Evolutionary conservation across 352 stramenopile species (phyloP), one percentile per base, ranked within the genome.

Genomic region (Aphanomyces astaci): DNA sequence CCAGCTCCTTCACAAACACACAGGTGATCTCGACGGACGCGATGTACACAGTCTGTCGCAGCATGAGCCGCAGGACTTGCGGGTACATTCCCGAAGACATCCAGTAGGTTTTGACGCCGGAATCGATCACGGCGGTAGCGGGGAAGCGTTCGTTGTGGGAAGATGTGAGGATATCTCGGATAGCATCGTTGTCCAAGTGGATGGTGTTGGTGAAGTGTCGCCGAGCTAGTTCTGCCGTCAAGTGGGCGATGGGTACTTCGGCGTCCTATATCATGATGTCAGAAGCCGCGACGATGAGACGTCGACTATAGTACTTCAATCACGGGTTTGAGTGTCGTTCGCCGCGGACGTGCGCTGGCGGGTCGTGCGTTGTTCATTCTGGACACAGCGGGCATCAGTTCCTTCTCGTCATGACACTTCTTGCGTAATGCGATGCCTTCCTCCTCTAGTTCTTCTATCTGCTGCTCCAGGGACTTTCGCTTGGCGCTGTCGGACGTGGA

Each of bases 21-120:
- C 77, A 91, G 24, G 82, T 88, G 40, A 93, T 75, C 49, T 93
- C 85, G n/a, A 91, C 72, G 27, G 74, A 72, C 9, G 60, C 66
- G 17, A 93, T 73, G 3, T 73, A 74, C 55, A 85, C 80, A 11
- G 81, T 80, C 43, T 91, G 79, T 10, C 80, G 76, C 49, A 93
- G 59, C 11, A 81, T 73, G 45, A 93, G 75, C 19, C 77, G 75
- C 24, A 93, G 72, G 32, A 90, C 81, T 64, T 92, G 85, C 13
- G 83, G 85, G 63, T 80, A 91, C 73, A 91, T 79, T 11, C 81
- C 83, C 52, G 74, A 82, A 1, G 79, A 86, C 51, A 93, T 78
- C 84, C 84, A 93, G 57, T 84, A 82, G 7, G 75, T 82, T 30
- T 65, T 72, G 66, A 76, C 77, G 54, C 84, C 79, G 62, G 73